A percentile compares a stretch with the other conserved stretches of the same genome.
Evolutionary conservation across 2,329 filamentous ascomycete species (phyloP).

Genomic region (Penicillium sp.): DNA sequence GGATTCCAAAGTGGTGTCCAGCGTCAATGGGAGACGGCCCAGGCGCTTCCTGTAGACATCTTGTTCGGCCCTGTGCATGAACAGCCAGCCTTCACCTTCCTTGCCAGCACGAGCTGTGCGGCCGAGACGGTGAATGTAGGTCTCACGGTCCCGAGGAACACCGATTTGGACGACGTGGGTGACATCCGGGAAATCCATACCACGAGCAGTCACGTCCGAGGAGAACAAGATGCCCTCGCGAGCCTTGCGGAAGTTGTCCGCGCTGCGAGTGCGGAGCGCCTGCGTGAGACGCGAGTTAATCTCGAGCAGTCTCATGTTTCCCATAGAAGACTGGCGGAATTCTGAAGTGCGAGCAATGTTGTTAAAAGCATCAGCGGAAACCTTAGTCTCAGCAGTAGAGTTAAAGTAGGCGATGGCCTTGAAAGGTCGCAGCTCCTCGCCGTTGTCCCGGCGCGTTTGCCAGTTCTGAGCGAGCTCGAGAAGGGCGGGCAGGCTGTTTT

Average conservation of each 20-base stretch:
- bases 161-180: constrained; percentile 78
- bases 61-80: constrained; percentile 55
- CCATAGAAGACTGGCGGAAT: constrained; percentile 30
- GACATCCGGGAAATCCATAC: constrained; percentile 80
- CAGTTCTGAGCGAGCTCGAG: constrained; percentile 72
- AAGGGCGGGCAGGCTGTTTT: constrained; percentile 74
- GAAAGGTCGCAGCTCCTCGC: constrained; percentile 62
- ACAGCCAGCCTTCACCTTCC: constrained; percentile 61
- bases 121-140: constrained; percentile 75
- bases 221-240: constrained; percentile 68
- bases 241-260: constrained; percentile 69
- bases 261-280: constrained; percentile 63
- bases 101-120: constrained; percentile 70
- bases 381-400: constrained; percentile 69
- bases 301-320: constrained; percentile 48
- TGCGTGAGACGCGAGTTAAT: constrained; percentile 83
- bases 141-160: constrained; percentile 62
- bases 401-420: constrained; percentile 96
- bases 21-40: constrained; percentile 55
- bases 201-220: constrained; percentile 76
- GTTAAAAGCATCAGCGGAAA: constrained; percentile 61
- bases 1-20: constrained; percentile 48
- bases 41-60: constrained; percentile 51
- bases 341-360: constrained; percentile 45
- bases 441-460: constrained; percentile 43